A percentile compares a stretch with the other conserved stretches of the same genome.
phyloP scores from a whole-genome alignment of 352 stramenopile genomes.

The Globisporangium yorkense region DNA sequence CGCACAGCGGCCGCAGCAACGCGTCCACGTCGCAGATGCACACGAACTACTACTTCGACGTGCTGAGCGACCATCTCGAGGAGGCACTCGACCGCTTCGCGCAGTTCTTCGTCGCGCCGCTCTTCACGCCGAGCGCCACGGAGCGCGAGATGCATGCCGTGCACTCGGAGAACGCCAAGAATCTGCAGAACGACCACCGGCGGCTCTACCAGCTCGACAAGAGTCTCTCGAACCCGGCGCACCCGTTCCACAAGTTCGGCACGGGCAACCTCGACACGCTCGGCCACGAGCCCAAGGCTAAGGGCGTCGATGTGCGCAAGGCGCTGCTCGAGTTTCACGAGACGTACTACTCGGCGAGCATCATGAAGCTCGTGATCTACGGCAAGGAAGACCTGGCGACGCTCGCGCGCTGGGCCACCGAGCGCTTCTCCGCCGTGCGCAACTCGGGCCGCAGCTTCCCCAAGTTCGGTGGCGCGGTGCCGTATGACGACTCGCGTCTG shows the following conservation, averaged over 20 bases:
- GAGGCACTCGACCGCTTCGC: slow-evolving; percentile 94
- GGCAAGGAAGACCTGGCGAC: slow-evolving; percentile 84
- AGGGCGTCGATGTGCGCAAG: slow-evolving; percentile 56
- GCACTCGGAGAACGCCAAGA: slow-evolving; percentile 96
- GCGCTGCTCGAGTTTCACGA: slow-evolving; percentile 83
- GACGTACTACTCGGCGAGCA: slow-evolving; percentile 74
- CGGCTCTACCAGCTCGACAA: slow-evolving; percentile 84
- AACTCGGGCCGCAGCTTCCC: slow-evolving; percentile 55
- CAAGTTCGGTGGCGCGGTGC: slow-evolving; percentile 40
- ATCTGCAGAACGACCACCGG: slow-evolving; percentile 91
- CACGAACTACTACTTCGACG: slow-evolving; percentile 97
- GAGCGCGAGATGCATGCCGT: slow-evolving; percentile 95
- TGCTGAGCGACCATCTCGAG: slow-evolving; percentile 69
- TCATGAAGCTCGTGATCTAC: slow-evolving; percentile 58
- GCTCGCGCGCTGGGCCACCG: slow-evolving; percentile 64
- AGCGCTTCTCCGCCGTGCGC: slow-evolving; percentile 79
- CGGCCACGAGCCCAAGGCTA: slow-evolving; percentile 23
- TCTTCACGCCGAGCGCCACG: slow-evolving; percentile 88
- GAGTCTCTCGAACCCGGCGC: slow-evolving; percentile 51
- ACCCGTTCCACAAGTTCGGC: slow-evolving; percentile 90
- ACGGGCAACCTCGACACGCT: slow-evolving; percentile 87
- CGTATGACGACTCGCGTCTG: slow-evolving; percentile 46
- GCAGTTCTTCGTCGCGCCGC: slow-evolving; percentile 97
- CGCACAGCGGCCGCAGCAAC: slow-evolving; percentile 93
- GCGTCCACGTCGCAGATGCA: slow-evolving; percentile 95